Conservation (phyloP, 371 early-diverging fungal genomes). For the Rhizopus arrhizus region DNA sequence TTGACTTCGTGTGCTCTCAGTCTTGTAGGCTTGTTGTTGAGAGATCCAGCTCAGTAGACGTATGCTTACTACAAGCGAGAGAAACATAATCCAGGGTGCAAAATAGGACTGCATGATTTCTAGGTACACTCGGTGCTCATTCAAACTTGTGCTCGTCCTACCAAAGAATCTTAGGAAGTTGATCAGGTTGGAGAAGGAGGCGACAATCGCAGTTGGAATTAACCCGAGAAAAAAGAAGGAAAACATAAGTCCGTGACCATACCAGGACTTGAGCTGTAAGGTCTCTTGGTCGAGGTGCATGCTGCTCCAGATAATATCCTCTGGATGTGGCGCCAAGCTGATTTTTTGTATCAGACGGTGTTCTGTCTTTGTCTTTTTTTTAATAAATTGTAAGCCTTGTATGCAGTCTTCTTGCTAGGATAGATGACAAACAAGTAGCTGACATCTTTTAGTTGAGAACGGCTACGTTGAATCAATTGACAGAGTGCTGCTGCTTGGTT, state of each 20-base stretch:
- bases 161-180: conserved; percentile 58
- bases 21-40: conserved; percentile 69
- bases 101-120: conserved; percentile 67
- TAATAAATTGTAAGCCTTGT: conserved; percentile 46
- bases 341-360: conserved; percentile 13
- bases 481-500: conserved; percentile 61
- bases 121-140: conserved; percentile 42
- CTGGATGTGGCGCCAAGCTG: conserved; percentile 66
- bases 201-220: conserved; percentile 62
- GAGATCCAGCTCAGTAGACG: conserved; percentile 62
- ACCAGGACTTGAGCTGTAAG: conserved; percentile 52
- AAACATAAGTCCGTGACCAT: conserved; percentile 56
- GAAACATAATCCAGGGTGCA: conserved; percentile 66
- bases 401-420: conserved; percentile 39
- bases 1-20: conserved; percentile 66
- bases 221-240: conserved; percentile 63
- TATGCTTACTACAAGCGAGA: conserved; percentile 67
- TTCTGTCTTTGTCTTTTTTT: conserved; percentile 20
- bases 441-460: conserved; percentile 46
- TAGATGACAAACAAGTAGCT: conserved; percentile 76
- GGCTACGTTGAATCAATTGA: conserved; percentile 61
- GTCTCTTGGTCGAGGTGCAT: conserved; percentile 56
- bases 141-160: conserved; percentile 43
- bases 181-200: conserved; percentile 58
- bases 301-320: conserved; percentile 81